Percentiles rank a stretch among this genome's conserved stretches.
phyloP scores from a whole-genome alignment of 805 yeast genomes.

The Candida michaelii region DNA sequence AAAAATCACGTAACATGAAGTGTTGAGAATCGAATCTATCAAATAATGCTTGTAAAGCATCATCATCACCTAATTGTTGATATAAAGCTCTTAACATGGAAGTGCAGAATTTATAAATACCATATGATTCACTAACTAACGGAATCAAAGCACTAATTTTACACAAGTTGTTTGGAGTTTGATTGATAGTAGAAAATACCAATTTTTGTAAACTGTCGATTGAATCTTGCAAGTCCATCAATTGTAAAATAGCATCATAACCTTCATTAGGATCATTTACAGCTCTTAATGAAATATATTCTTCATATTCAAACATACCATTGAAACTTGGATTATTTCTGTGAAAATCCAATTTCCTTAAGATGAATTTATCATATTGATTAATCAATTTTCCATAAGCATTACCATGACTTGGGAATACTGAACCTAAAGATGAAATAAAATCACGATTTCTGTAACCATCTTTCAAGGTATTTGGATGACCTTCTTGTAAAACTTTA shows the following conservation, averaged over 20 bases:
- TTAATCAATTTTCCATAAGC: conserved; percentile 71
- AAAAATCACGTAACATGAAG: conserved; percentile 73
- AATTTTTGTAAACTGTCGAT: conserved; percentile 76
- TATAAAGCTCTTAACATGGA: conserved; percentile 91
- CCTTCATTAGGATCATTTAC: conserved; percentile 96
- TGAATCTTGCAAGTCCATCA: conserved; percentile 82
- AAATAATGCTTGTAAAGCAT: conserved; percentile 71
- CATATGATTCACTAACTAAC: conserved; percentile 85
- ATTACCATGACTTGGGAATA: conserved; percentile 41
- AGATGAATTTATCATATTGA: conserved; percentile 70
- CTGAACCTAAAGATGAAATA: conserved; percentile 69
- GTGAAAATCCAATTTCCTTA: conserved; percentile 79
- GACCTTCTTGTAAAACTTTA: conserved; percentile 98
- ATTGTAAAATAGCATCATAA: conserved; percentile 80
- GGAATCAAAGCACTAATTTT: conserved; percentile 87
- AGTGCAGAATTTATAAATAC: conserved; percentile 84
- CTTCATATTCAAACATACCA: conserved; percentile 95
- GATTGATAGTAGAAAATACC: conserved; percentile 68
- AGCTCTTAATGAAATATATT: conserved; percentile 81
- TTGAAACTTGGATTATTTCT: conserved; percentile 83
- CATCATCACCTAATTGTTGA: conserved; percentile 68
- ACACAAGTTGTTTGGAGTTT: conserved; percentile 65
- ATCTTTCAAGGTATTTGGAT: conserved; percentile 75
- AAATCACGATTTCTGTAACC: conserved; percentile 78
- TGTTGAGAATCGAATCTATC: conserved; percentile 73